Evolutionary conservation across 2,329 filamentous ascomycete species (phyloP).

Genomic region (Sporothrix phasma): DNA sequence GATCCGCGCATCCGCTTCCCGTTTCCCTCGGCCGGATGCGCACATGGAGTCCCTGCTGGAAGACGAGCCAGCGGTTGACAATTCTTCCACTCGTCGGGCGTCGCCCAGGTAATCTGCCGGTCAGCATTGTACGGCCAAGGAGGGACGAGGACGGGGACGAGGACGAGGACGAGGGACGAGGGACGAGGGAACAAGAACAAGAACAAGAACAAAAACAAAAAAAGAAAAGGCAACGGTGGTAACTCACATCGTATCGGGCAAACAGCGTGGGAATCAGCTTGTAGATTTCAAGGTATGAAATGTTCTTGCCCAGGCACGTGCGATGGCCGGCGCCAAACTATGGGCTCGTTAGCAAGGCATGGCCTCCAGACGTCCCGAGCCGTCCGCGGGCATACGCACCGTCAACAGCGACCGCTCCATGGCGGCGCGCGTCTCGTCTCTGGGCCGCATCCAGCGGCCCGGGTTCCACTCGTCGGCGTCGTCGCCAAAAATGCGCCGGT

Average conservation of each 20-base stretch:
- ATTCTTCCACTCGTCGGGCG: slow-evolving; percentile 1
- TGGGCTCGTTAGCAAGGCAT: slow-evolving; percentile 17
- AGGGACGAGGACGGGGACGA: no score
- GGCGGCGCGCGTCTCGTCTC: slow-evolving; percentile 24
- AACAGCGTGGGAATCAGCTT: slow-evolving; percentile 33
- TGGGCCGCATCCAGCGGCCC: slow-evolving; percentile 36
- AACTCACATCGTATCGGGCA: slow-evolving; percentile 23
- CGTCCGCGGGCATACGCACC: background rate
- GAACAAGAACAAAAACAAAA: no score
- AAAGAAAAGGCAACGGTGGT: no score
- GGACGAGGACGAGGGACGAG: no score
- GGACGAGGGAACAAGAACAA: no score
- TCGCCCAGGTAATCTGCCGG: background rate
- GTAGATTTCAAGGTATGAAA: slow-evolving; percentile 28
- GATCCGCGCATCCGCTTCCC: background rate
- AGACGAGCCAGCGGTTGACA: slow-evolving; percentile 8
- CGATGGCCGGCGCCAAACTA: slow-evolving; percentile 32
- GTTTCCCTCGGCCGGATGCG: background rate
- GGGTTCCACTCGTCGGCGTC: slow-evolving; percentile 37
- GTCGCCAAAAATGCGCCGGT: slow-evolving; percentile 33
- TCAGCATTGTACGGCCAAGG: background rate
- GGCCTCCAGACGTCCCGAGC: slow-evolving; percentile 17
- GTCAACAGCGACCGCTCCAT: slow-evolving; percentile 25
- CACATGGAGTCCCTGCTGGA: slow-evolving; percentile 7
- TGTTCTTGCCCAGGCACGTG: slow-evolving; percentile 31